Conservation (phyloP, 306 rosid genomes). For the Prosopis cineraria region DNA sequence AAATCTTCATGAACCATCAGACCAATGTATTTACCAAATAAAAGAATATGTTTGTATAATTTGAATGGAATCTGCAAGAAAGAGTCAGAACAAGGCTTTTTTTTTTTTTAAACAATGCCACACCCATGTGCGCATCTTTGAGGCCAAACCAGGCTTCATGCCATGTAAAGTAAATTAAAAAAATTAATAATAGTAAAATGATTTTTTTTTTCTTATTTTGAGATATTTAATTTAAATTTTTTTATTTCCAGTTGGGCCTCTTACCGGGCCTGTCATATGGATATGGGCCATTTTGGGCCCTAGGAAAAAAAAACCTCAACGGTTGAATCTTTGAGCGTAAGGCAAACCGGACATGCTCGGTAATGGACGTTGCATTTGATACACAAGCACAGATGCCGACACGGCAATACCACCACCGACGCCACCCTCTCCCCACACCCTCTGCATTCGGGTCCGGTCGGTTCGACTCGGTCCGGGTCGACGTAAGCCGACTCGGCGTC, state of each 20-base stretch:
- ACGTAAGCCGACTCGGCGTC: slow-evolving; percentile 78
- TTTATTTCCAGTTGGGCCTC: slow-evolving; percentile 19
- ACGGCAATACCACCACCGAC: slow-evolving; percentile 79
- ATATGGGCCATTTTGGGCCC: slow-evolving; percentile 40
- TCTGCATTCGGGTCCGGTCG: slow-evolving; percentile 62
- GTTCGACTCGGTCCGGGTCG: slow-evolving; percentile 65
- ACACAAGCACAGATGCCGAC: slow-evolving; percentile 87
- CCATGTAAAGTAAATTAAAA: not conserved
- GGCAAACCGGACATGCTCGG: slow-evolving; percentile 81
- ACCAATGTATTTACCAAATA: slow-evolving; percentile 18
- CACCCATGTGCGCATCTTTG: slow-evolving; percentile 50
- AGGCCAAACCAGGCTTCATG: not conserved
- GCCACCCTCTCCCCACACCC: slow-evolving; percentile 76
- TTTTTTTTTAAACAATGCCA: no score
- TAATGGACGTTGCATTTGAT: slow-evolving; percentile 68
- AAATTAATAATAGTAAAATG: slow-evolving; percentile 16
- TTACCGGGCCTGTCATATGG: slow-evolving; percentile 39
- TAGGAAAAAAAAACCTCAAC: slow-evolving; percentile 75
- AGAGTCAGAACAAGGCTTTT: not conserved
- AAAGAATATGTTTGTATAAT: slow-evolving; percentile 23
- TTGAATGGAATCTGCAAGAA: slow-evolving; percentile 42
- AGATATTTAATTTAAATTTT: not conserved
- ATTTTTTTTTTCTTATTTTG: slow-evolving; percentile 22
- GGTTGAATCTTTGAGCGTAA: slow-evolving; percentile 64
- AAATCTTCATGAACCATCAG: not conserved